Evolutionary conservation across 345 rosid species (phyloP), one percentile per base, ranked within the genome.

Genomic region (Eucalyptus guilfoylei): DNA sequence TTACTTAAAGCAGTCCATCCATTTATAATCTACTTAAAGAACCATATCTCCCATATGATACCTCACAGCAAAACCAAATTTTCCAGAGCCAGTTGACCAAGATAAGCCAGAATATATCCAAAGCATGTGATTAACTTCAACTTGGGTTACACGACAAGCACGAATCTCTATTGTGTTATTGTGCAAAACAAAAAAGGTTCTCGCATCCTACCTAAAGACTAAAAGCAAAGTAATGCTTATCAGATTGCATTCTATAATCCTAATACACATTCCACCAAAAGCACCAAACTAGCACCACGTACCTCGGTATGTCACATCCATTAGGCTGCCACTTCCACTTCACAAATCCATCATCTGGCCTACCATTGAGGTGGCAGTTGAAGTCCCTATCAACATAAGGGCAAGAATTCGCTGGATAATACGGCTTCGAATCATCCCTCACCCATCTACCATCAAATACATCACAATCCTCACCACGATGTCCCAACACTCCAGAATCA

Each of bases 311-410:
- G 88, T 93, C 91, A 49, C 99, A 96, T 4, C 94, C 93, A 91
- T 95, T 91, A 88, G 99, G 98, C 90, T 96, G 95, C 98, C 99
- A 96, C 91, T 91, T 96, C 97, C 99, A 97, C 87, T 93, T 95
- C 58, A 94, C 90, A 91, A 88, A 97, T 49, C 85, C 97, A 89
- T 92, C 94, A 87, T 97, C 97, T 69, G 97, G 97, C 94, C 99
- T 93, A 48, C 95, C 92, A 85, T 97, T 96, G 32, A 81, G 90
- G 16, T 95, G 94, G 88, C 99, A 96, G 92, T 97, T 90, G 87
- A 95, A 96, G 91, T 94, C 97, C 90, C 90, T 93, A 93, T 95
- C 99, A 89, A 96, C 69, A 87, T 95, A 91, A 42, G 98, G 98
- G 93, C 99, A 97, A 13, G 98, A 96, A 47, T 96, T 95, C 14